Conservation (phyloP, 495 filamentous ascomycete species). For the Glarea lozoyensis region DNA sequence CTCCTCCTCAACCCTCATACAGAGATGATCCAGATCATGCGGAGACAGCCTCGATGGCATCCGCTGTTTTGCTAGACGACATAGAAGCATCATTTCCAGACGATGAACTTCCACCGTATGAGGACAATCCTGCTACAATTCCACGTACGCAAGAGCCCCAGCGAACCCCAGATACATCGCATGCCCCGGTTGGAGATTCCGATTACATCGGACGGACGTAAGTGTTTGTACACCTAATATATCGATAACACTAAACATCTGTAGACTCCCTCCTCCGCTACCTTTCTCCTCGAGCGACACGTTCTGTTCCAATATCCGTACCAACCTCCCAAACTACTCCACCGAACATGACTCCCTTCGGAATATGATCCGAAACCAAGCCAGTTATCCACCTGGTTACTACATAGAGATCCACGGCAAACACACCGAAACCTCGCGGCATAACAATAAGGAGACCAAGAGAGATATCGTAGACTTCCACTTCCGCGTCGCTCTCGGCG, state of each 20-base stretch:
- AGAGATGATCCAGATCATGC: slow-evolving; percentile 18
- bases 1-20: slow-evolving; percentile 1
- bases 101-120: slow-evolving; percentile 19
- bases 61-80: slow-evolving; percentile 18
- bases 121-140: slow-evolving; percentile 7
- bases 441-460: slow-evolving; percentile 32
- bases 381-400: slow-evolving; percentile 33
- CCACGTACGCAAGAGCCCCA: background rate
- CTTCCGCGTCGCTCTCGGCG: slow-evolving; percentile 39
- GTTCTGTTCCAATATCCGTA: slow-evolving; percentile 7
- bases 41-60: slow-evolving; percentile 19
- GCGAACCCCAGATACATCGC: background rate
- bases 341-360: slow-evolving; percentile 31
- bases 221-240: background rate
- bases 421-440: slow-evolving; percentile 33
- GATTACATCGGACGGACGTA: background rate
- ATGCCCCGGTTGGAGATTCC: background rate
- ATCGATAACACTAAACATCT: slow-evolving; percentile 2
- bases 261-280: slow-evolving; percentile 9
- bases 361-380: slow-evolving; percentile 28
- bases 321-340: slow-evolving; percentile 9
- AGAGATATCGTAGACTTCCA: slow-evolving; percentile 39
- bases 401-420: slow-evolving; percentile 38
- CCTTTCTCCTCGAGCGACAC: slow-evolving; percentile 14
- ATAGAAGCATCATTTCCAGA: slow-evolving; percentile 19